These are phyloP conservation scores for Suillus alpinus DNA, from an alignment of 768 basidiomycete species.

Conservation along the genomic window DNA sequence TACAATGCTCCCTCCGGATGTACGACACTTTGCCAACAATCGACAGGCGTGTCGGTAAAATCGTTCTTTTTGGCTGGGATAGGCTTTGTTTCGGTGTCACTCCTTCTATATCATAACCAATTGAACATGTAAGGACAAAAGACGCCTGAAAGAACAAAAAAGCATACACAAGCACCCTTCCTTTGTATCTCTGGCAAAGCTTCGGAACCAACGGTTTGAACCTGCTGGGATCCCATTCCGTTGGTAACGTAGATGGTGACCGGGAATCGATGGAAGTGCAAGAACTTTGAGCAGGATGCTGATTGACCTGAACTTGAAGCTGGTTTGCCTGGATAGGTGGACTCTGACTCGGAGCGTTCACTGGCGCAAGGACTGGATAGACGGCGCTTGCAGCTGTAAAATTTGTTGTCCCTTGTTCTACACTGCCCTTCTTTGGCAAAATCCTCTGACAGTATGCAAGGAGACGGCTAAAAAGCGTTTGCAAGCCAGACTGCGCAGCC, in stretches of 20 bases:
- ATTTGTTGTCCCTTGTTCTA: neutral
- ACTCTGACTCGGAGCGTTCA: neutral
- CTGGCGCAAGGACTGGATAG: neutral
- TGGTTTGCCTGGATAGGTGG: neutral
- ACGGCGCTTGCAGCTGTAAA: neutral
- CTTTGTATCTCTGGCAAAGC: neutral
- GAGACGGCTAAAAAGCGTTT: neutral
- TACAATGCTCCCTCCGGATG: constrained; percentile 7
- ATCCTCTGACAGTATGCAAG: neutral
- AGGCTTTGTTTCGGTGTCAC: neutral
- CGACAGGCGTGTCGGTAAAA: neutral
- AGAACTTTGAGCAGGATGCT: neutral
- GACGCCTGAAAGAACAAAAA: neutral
- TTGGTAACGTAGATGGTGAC: neutral
- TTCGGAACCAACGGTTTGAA: neutral
- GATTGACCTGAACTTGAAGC: neutral
- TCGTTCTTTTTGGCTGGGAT: constrained; percentile 2
- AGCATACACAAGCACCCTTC: neutral
- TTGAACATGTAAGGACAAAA: neutral
- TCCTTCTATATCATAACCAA: neutral
- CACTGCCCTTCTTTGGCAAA: neutral
- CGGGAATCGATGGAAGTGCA: neutral
- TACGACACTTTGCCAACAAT: neutral
- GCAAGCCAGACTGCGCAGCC: neutral
- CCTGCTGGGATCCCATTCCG: neutral